phyloP scores from a whole-genome alignment of 176 grass and related monocot genomes.

The Tuctoria greenei region DNA sequence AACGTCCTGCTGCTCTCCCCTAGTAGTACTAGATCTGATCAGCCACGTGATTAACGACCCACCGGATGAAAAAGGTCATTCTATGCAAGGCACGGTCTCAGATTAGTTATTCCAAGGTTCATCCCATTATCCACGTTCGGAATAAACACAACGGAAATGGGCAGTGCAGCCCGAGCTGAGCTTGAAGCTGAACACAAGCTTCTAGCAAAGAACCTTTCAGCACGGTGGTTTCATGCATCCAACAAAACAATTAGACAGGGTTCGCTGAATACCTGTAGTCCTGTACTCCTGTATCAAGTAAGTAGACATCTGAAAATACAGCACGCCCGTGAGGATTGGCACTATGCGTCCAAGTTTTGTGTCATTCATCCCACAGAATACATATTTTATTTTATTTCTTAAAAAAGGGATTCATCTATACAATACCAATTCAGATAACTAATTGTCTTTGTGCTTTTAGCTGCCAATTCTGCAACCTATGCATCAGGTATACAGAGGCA shows the following conservation, averaged over 20 bases:
- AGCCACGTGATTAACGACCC: conserved; percentile 9
- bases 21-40: too few relatives aligned
- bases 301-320: not conserved
- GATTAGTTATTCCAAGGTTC: too few relatives aligned
- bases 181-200: not conserved
- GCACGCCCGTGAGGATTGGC: not conserved
- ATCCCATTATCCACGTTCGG: not conserved
- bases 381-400: not conserved
- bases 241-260: not conserved
- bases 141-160: not conserved
- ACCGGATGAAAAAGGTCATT: too few relatives aligned
- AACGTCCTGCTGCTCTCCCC: not conserved
- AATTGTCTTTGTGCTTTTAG: too few relatives aligned
- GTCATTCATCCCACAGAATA: not conserved
- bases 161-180: not conserved
- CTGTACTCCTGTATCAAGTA: not conserved
- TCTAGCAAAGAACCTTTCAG: not conserved
- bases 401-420: too few relatives aligned
- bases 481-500: conserved; percentile 11
- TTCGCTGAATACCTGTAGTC: not conserved
- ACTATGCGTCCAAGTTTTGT: not conserved
- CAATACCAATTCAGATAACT: too few relatives aligned
- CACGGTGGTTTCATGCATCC: not conserved
- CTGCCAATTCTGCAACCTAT: not conserved
- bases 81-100: too few relatives aligned